Conservation (phyloP, 345 rosid species). For the Eucalyptus paniculata region DNA sequence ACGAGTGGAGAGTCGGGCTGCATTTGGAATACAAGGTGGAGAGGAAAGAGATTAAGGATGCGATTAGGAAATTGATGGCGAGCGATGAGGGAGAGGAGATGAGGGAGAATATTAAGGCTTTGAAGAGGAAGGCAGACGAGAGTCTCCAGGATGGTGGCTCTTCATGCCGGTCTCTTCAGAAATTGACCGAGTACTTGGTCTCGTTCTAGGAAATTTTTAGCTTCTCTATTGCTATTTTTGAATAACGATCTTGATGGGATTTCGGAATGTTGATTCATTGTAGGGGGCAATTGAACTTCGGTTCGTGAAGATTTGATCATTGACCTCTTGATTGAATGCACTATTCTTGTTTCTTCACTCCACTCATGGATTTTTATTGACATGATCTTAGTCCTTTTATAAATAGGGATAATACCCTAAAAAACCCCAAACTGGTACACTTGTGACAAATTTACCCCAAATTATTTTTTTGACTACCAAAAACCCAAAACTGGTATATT, state of each 20-base stretch:
- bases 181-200: neutral
- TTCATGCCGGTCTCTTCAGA: neutral
- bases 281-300: neutral
- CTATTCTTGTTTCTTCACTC: neutral
- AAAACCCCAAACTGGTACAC: too few species aligned
- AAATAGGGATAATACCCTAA: too few species aligned
- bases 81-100: neutral
- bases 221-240: neutral
- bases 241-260: neutral
- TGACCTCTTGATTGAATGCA: neutral
- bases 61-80: neutral
- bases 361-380: neutral
- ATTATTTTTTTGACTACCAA: too few species aligned
- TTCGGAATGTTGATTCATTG: neutral
- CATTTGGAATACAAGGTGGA: neutral
- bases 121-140: neutral
- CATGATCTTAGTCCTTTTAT: neutral
- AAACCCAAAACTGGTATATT: too few species aligned
- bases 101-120: neutral
- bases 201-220: neutral
- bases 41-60: neutral
- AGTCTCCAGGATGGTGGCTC: neutral
- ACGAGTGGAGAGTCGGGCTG: neutral
- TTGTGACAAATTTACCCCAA: too few species aligned
- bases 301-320: neutral